These are phyloP conservation scores for Symbiodinium pilosum DNA, from an alignment of 73 alveolate genomes.

Conservation along the genomic window DNA sequence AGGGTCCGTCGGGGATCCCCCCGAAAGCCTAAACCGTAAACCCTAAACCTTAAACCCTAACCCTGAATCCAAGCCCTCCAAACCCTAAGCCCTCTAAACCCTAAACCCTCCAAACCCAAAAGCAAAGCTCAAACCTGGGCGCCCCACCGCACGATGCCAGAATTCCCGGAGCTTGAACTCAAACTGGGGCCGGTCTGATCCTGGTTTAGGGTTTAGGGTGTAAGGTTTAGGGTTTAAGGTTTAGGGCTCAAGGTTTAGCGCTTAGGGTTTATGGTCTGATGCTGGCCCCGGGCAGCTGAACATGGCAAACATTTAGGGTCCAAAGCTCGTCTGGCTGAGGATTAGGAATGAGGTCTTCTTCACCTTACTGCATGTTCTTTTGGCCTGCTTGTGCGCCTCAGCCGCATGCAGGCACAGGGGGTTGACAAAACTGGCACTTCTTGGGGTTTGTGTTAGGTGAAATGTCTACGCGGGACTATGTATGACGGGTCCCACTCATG, in stretches of 20 bases:
- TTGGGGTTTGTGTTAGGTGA: too few relatives aligned
- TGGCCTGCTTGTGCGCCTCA: too few relatives aligned
- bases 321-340: background rate
- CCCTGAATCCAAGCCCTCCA: background rate
- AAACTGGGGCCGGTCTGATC: background rate
- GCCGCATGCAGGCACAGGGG: too few relatives aligned
- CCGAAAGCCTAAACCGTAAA: too few relatives aligned
- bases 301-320: background rate
- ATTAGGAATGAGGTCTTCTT: background rate
- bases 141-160: slow-evolving; percentile 10
- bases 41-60: too few relatives aligned
- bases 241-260: background rate
- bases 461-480: too few relatives aligned
- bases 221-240: background rate
- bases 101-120: too few relatives aligned
- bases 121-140: background rate
- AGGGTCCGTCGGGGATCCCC: too few relatives aligned
- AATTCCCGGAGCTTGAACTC: background rate
- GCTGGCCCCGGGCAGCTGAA: background rate
- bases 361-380: background rate
- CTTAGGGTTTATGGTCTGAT: too few relatives aligned
- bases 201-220: background rate
- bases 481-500: too few relatives aligned
- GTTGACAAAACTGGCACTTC: too few relatives aligned
- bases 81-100: too few relatives aligned